phyloP scores from a whole-genome alignment of 2,329 filamentous ascomycete genomes.

The Corynespora cassiicola region DNA sequence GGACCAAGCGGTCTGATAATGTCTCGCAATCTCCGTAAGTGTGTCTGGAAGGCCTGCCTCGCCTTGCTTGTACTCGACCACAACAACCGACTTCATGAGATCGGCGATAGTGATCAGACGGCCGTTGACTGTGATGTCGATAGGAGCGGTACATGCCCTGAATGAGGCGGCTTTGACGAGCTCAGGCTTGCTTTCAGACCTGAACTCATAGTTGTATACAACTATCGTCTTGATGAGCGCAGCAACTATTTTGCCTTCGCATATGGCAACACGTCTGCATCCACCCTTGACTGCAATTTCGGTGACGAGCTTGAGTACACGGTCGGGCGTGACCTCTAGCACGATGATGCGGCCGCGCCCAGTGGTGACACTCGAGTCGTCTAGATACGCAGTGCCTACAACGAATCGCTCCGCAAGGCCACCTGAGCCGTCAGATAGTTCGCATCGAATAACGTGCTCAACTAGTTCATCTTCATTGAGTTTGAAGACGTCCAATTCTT shows the following conservation, averaged over 20 bases:
- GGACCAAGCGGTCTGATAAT: constrained; percentile 82
- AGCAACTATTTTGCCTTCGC: constrained; percentile 78
- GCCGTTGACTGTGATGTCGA: constrained; percentile 77
- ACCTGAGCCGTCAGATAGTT: constrained; percentile 68
- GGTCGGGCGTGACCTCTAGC: constrained; percentile 79
- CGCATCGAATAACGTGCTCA: constrained; percentile 81
- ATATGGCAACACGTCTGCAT: constrained; percentile 78
- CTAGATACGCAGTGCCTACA: constrained; percentile 85
- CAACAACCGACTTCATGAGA: constrained; percentile 88
- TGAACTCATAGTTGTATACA: constrained; percentile 64
- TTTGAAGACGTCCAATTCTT: constrained; percentile 73
- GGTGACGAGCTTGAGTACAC: constrained; percentile 74
- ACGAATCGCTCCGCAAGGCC: constrained; percentile 77
- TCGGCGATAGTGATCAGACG: constrained; percentile 85
- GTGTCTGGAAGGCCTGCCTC: constrained; percentile 64
- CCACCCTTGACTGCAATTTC: constrained; percentile 76
- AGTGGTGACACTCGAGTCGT: constrained; percentile 60
- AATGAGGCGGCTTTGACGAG: constrained; percentile 78
- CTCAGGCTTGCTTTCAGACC: constrained; percentile 57
- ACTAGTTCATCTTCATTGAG: constrained; percentile 76
- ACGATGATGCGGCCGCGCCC: constrained; percentile 80
- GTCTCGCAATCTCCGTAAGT: constrained; percentile 77
- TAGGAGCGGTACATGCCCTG: constrained; percentile 81
- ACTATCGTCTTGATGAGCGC: constrained; percentile 85
- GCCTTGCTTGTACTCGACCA: constrained; percentile 74